Conservation (phyloP, 108 stramenopile species). For the Craspedostauros australis region DNA sequence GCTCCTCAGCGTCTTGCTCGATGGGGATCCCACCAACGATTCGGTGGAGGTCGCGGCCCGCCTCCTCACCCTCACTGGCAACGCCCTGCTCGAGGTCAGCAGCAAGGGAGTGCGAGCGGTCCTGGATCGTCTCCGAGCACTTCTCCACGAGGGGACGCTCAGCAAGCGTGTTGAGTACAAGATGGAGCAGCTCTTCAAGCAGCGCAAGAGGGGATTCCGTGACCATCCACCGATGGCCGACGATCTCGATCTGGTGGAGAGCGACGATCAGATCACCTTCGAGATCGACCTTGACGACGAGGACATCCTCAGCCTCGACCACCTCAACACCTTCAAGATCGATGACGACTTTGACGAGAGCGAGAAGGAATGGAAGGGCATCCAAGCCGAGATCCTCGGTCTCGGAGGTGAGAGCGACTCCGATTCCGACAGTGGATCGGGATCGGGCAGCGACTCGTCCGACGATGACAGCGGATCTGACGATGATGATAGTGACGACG, state of each 20-base stretch:
- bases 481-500: constrained; percentile 47
- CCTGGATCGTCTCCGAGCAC: constrained; percentile 90
- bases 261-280: constrained; percentile 97
- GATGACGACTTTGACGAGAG: constrained; percentile 81
- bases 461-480: constrained; percentile 37
- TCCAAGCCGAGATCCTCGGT: constrained; percentile 92
- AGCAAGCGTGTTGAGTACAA: constrained; percentile 90
- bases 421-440: constrained; percentile 39
- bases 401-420: constrained; percentile 43
- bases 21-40: constrained; percentile 94
- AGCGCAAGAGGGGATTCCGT: constrained; percentile 77
- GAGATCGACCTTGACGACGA: constrained; percentile 93
- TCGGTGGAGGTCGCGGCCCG: constrained; percentile 94
- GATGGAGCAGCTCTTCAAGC: constrained; percentile 85
- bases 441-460: constrained; percentile 38
- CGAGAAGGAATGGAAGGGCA: constrained; percentile 84
- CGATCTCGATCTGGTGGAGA: constrained; percentile 95
- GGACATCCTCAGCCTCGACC: constrained; percentile 81
- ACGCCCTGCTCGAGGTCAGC: constrained; percentile 73
- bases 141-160: constrained; percentile 87
- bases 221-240: constrained; percentile 74
- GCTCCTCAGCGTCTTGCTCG: constrained; percentile 90
- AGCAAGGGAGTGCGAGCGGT: constrained; percentile 94
- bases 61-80: constrained; percentile 86
- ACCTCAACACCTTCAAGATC: constrained; percentile 73